Percentiles rank a stretch among this genome's conserved stretches.
These are phyloP conservation scores for Oidium heveae DNA, from an alignment of 2,329 filamentous ascomycete species.

Conservation along the genomic window DNA sequence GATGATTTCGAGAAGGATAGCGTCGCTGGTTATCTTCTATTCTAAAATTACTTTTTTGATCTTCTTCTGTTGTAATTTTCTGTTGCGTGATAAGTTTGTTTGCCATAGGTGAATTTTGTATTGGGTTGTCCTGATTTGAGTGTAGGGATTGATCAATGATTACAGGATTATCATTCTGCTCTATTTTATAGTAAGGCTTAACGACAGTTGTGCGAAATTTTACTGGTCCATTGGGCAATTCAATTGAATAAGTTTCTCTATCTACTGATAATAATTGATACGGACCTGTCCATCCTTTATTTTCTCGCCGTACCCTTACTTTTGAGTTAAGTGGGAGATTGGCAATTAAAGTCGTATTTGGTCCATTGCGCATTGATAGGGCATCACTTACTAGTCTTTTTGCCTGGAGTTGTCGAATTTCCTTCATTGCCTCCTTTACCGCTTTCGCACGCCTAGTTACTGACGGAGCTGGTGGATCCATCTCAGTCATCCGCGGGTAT, in stretches of 20 bases:
- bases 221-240: no score
- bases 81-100: neutral
- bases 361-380: neutral
- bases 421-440: constrained; percentile 2
- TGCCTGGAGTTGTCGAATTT: constrained; percentile 1
- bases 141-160: neutral
- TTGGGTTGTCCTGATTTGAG: neutral
- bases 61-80: neutral
- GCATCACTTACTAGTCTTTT: constrained; percentile 1
- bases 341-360: neutral
- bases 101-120: neutral
- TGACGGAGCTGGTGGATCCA: neutral
- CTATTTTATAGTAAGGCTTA: neutral
- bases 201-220: neutral
- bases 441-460: neutral
- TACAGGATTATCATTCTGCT: neutral
- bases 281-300: no score
- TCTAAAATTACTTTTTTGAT: neutral
- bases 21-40: neutral
- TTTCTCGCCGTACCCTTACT: constrained; percentile 2
- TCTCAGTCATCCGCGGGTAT: neutral
- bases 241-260: neutral
- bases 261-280: neutral
- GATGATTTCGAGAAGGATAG: neutral
- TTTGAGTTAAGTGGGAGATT: constrained; percentile 1